Evolutionary conservation across 108 stramenopile species (phyloP), one percentile per base, ranked within the genome.

Genomic region (Fragilaria crotonensis): DNA sequence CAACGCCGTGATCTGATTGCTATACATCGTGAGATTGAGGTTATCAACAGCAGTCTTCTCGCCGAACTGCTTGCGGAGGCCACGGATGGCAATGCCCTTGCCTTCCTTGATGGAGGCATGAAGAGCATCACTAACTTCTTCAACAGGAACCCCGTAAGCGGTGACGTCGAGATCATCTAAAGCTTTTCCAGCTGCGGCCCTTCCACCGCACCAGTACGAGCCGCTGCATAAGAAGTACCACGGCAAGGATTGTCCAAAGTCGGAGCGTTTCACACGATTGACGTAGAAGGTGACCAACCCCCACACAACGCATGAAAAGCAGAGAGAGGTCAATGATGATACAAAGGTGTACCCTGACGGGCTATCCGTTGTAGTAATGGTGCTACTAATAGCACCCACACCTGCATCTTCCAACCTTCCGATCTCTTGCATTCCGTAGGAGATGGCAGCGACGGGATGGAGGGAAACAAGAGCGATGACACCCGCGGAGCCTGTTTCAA

Each of bases 31-130:
- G 60, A 99, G 55, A 57, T 77, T 83, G 36, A 99, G 66, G 32
- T 81, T 68, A 48, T 91, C 84, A 5, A 99, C 97, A 18, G 97
- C 98, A 18, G 75, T 73, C 67, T 95, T 96, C 4, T 89, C 89
- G 7, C 95, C 96, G 58, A 94, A 98, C 17, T 66, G 47, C 57
- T 95, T 93, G 17, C 57, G 33, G 33, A 94, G 67, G 30, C 70
- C 64, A 25, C 67, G 59, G 57, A 91, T 84, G 41, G 81, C 74
- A 31, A 89, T 85, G 30, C 84, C 66, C 27, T 79, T 59, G 18
- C 83, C 73, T 28, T 68, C 36, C 17, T 21, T 22, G 50, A 51
- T 52, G 48, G 84, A 73, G 19, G 67, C 64, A n/a, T 68, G 68
- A 44, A 90, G 22, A 30, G 74, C 60, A 18, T 80, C 71, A 26